phyloP scores from a whole-genome alignment of 371 early-diverging fungal genomes.

The Lichtheimia ornata region DNA sequence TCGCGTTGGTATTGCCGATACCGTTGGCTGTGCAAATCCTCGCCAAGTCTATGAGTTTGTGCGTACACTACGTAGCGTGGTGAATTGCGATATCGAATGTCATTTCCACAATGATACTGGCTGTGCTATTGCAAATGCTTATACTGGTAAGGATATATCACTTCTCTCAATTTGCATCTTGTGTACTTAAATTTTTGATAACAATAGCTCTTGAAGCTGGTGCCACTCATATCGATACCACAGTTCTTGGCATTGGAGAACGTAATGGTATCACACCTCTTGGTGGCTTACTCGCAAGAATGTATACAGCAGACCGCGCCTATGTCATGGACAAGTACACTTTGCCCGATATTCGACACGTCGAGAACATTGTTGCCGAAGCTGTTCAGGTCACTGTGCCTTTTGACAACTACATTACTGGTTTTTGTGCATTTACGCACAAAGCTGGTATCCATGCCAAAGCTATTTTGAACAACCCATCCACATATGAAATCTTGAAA shows the following conservation, averaged over 20 bases:
- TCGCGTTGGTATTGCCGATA: conserved; percentile 98
- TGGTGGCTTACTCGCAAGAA: conserved; percentile 91
- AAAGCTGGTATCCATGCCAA: conserved; percentile 99
- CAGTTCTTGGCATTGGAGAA: conserved; percentile 96
- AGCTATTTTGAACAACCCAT: conserved; percentile 96
- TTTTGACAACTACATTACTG: conserved; percentile 98
- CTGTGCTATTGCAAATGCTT: conserved; percentile 96
- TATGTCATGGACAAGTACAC: conserved; percentile 92
- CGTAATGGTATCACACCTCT: conserved; percentile 97
- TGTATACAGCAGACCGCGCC: conserved; percentile 90
- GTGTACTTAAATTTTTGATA: too few relatives aligned
- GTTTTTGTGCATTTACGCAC: conserved; percentile 97
- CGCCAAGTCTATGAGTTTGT: conserved; percentile 97
- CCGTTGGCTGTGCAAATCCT: conserved; percentile 96
- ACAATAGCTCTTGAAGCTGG: conserved; percentile 84
- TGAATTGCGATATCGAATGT: conserved; percentile 96
- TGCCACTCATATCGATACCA: conserved; percentile 97
- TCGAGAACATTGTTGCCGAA: conserved; percentile 95
- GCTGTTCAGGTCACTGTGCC: conserved; percentile 94
- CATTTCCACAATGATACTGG: conserved; percentile 99
- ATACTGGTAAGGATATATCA: conserved; percentile 52
- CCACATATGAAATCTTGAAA: conserved; percentile 94
- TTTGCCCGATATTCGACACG: conserved; percentile 85
- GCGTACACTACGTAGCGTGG: conserved; percentile 89
- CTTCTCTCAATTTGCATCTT: too few relatives aligned